Conservation (phyloP, 306 rosid genomes). For the Hippophae gyantsensis region DNA sequence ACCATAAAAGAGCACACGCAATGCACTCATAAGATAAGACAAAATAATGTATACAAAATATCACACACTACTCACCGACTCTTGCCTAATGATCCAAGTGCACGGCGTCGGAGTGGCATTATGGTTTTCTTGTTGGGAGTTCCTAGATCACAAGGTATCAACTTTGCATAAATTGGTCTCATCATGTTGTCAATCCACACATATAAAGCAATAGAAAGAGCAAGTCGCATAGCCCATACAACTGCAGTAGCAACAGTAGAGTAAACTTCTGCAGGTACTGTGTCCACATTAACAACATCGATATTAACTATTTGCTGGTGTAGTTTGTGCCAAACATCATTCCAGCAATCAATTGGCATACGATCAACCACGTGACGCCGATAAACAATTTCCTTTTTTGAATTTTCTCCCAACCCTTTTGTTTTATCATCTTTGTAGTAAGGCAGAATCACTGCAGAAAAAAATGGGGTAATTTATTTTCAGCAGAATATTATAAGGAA, state of each 20-base stretch:
- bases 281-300: slow-evolving; percentile 68
- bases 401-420: slow-evolving; percentile 33
- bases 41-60: slow-evolving; percentile 14
- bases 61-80: slow-evolving; percentile 54
- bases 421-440: slow-evolving; percentile 54
- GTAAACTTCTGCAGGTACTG: slow-evolving; percentile 78
- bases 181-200: slow-evolving; percentile 76
- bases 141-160: slow-evolving; percentile 91
- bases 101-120: slow-evolving; percentile 39
- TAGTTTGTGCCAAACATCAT: slow-evolving; percentile 88
- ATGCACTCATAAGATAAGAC: slow-evolving; percentile 3
- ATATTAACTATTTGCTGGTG: slow-evolving; percentile 90
- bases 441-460: slow-evolving; percentile 73
- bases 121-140: slow-evolving; percentile 42
- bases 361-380: slow-evolving; percentile 80
- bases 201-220: slow-evolving; percentile 60
- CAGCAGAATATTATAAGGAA: slow-evolving; percentile 12
- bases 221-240: slow-evolving; percentile 91
- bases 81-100: slow-evolving; percentile 92
- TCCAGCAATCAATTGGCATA: slow-evolving; percentile 96
- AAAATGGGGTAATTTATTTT: slow-evolving; percentile 15
- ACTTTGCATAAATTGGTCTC: slow-evolving; percentile 87
- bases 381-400: slow-evolving; percentile 53
- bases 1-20: neutral
- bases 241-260: slow-evolving; percentile 83